phyloP scores from a whole-genome alignment of 345 rosid genomes.

The Streptanthus diversifolius region DNA sequence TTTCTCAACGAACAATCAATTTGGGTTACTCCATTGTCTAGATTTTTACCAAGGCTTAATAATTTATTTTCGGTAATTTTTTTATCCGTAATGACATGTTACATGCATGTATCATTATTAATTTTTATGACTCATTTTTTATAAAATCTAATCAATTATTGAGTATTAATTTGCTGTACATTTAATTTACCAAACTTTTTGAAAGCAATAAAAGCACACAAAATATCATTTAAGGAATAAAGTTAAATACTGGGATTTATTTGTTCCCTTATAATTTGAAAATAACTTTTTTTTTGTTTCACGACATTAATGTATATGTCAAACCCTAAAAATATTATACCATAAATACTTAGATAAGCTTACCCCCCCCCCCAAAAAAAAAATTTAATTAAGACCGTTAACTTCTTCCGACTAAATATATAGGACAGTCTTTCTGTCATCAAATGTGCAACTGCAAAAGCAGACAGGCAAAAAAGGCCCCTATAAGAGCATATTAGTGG shows the following conservation, averaged over 20 bases:
- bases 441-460: not conserved
- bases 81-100: not conserved
- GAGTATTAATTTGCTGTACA: constrained; percentile 18
- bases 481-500: not conserved
- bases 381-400: constrained; percentile 1
- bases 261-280: constrained; percentile 14
- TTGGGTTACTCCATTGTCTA: not conserved
- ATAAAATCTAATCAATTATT: not conserved
- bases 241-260: not conserved
- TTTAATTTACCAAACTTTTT: constrained; percentile 4
- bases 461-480: not conserved
- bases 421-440: constrained; percentile 1
- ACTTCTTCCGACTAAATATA: not conserved
- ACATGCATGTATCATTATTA: not conserved
- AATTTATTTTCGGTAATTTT: not conserved
- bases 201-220: not conserved
- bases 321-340: constrained; percentile 9
- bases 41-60: not conserved
- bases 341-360: constrained; percentile 6
- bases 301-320: not conserved
- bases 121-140: not conserved
- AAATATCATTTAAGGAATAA: constrained; percentile 6
- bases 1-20: not conserved
- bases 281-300: not conserved
- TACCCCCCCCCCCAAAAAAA: not conserved